Conservation (phyloP, 2,329 filamentous ascomycete species). For the Sclerotinia glacialis region DNA sequence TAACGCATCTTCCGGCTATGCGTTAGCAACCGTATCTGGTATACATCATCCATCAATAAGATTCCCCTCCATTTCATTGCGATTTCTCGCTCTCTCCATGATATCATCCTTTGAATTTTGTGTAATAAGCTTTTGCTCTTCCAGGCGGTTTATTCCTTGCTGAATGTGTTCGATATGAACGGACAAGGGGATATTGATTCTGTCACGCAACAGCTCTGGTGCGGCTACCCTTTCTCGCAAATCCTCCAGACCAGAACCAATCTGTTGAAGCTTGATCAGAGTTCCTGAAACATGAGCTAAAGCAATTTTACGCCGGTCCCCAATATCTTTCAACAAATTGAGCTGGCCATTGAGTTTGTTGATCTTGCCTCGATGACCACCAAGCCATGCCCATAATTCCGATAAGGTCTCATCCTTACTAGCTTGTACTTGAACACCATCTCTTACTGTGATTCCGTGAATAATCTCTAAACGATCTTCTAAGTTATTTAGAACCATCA, state of each 20-base stretch:
- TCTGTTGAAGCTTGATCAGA: slow-evolving; percentile 70
- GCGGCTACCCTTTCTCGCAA: slow-evolving; percentile 67
- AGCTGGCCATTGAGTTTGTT: slow-evolving; percentile 63
- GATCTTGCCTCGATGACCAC: slow-evolving; percentile 61
- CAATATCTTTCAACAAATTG: slow-evolving; percentile 62
- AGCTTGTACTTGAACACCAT: slow-evolving; percentile 56
- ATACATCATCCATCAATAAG: slow-evolving; percentile 32
- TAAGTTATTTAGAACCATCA: slow-evolving; percentile 62
- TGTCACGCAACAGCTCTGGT: slow-evolving; percentile 57
- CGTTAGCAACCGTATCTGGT: background rate
- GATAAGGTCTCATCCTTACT: slow-evolving; percentile 65
- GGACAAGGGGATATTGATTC: slow-evolving; percentile 57
- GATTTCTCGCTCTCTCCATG: slow-evolving; percentile 51
- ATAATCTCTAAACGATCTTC: slow-evolving; percentile 70
- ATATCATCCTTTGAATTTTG: slow-evolving; percentile 58
- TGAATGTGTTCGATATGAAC: slow-evolving; percentile 76
- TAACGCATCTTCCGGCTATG: background rate
- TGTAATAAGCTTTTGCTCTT: slow-evolving; percentile 59
- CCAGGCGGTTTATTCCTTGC: slow-evolving; percentile 68
- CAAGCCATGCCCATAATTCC: slow-evolving; percentile 70
- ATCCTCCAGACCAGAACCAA: slow-evolving; percentile 68
- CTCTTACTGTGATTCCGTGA: slow-evolving; percentile 63
- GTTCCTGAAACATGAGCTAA: slow-evolving; percentile 67
- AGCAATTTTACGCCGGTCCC: slow-evolving; percentile 61
- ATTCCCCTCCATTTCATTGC: slow-evolving; percentile 43